Evolutionary conservation across 768 basidiomycete species (phyloP).

Genomic region (Lactarius tabidus): DNA sequence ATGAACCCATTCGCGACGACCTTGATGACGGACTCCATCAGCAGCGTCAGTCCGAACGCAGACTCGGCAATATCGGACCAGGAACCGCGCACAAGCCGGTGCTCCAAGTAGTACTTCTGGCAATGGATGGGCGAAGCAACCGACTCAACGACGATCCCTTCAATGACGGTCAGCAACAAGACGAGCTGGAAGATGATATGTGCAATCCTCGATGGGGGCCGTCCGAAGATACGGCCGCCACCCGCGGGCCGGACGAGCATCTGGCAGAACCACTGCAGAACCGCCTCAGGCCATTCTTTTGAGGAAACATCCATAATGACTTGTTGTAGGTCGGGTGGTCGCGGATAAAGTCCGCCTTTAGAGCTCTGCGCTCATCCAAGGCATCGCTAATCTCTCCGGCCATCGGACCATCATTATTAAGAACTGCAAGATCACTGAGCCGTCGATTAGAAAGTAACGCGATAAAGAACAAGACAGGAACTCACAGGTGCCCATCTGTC

Average conservation of each 20-base stretch:
- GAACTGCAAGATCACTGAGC: slow-evolving; percentile 62
- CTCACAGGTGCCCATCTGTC: slow-evolving; percentile 71
- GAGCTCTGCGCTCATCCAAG: slow-evolving; percentile 63
- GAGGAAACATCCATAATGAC: slow-evolving; percentile 87
- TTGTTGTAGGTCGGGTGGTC: slow-evolving; percentile 85
- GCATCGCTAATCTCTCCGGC: slow-evolving; percentile 58
- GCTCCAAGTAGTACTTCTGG: too few species aligned
- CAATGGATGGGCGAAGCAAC: too few species aligned
- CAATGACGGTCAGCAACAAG: too few species aligned
- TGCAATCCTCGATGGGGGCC: too few species aligned
- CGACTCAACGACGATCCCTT: too few species aligned
- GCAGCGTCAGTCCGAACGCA: too few species aligned
- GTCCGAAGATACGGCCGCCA: too few species aligned
- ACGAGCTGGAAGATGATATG: too few species aligned
- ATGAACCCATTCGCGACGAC: slow-evolving; percentile 89
- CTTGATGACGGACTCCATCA: too few species aligned
- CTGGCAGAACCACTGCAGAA: slow-evolving; percentile 87
- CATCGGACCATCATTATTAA: slow-evolving; percentile 49
- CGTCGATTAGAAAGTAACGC: neutral
- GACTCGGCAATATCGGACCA: too few species aligned
- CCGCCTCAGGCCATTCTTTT: slow-evolving; percentile 66
- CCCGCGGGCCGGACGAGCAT: too few species aligned
- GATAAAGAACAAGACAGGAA: neutral
- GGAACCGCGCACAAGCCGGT: too few species aligned
- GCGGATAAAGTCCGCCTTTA: slow-evolving; percentile 81